phyloP scores from a whole-genome alignment of 306 rosid genomes.

The Cucurbita maxima region DNA sequence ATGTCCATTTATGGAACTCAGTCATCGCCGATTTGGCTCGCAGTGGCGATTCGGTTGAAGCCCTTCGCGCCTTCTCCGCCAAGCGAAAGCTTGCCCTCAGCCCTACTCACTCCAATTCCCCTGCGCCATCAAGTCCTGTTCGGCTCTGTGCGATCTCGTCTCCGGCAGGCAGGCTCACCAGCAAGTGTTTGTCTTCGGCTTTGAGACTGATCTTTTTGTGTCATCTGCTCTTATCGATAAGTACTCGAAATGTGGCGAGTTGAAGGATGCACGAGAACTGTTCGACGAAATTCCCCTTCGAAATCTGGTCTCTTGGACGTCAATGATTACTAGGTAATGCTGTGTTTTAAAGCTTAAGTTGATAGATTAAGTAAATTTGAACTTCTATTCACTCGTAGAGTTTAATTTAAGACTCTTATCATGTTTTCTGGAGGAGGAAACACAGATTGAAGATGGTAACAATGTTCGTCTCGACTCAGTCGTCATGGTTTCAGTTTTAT shows the following conservation, averaged over 20 bases:
- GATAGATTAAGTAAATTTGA: neutral
- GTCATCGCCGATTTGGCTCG: slow-evolving; percentile 72
- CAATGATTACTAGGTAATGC: slow-evolving; percentile 37
- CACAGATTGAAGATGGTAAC: slow-evolving; percentile 9
- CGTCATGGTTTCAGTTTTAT: slow-evolving; percentile 45
- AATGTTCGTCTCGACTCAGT: slow-evolving; percentile 37
- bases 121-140: slow-evolving; percentile 68
- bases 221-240: slow-evolving; percentile 69
- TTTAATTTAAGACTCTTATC: neutral
- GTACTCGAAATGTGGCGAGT: slow-evolving; percentile 54
- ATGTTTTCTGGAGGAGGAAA: slow-evolving; percentile 24
- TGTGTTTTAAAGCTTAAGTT: neutral
- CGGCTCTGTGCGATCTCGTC: slow-evolving; percentile 49
- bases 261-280: slow-evolving; percentile 39
- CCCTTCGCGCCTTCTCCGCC: slow-evolving; percentile 62
- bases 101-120: slow-evolving; percentile 62
- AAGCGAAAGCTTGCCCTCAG: slow-evolving; percentile 63
- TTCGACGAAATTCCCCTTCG: slow-evolving; percentile 55
- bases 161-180: slow-evolving; percentile 61
- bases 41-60: slow-evolving; percentile 50
- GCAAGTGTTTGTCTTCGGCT: slow-evolving; percentile 59
- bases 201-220: slow-evolving; percentile 45
- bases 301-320: slow-evolving; percentile 76
- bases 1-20: slow-evolving; percentile 59
- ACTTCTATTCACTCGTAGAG: neutral